phyloP scores from a whole-genome alignment of 176 grass and related monocot genomes.

The Oryza longistaminata region DNA sequence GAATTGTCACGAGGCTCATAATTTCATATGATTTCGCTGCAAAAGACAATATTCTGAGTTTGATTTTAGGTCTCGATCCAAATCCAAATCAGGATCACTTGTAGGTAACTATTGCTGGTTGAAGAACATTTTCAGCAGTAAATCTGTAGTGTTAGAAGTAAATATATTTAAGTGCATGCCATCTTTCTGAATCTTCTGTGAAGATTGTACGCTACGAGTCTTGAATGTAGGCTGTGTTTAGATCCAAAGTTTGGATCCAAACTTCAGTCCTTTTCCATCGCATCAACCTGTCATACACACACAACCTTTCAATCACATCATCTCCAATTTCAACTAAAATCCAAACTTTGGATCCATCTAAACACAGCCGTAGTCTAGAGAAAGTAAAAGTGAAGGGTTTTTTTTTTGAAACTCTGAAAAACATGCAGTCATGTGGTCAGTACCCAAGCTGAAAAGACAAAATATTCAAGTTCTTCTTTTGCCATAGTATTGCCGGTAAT shows the following conservation, averaged over 20 bases:
- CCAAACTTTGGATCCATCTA: no score
- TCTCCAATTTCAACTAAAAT: no score
- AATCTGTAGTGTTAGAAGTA: neutral
- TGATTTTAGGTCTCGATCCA: constrained; percentile 1
- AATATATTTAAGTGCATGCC: neutral
- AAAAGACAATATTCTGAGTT: neutral
- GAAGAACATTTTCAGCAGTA: no score
- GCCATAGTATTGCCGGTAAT: neutral
- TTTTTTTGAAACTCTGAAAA: neutral
- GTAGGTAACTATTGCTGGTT: no score
- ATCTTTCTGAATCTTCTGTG: neutral
- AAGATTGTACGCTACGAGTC: neutral
- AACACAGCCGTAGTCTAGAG: no score
- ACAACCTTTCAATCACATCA: no score
- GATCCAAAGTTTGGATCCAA: no score
- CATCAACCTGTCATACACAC: no score
- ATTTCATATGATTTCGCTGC: neutral
- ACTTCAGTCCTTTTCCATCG: no score
- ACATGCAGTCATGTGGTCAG: neutral
- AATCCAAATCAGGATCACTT: neutral
- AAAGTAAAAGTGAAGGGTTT: neutral
- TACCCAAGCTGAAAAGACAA: neutral
- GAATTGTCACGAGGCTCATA: neutral
- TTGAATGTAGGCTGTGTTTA: no score
- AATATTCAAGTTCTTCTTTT: no score